Base-by-base conservation (phyloP, 2,329 filamentous ascomycete species). In the Diplodia intermedia region DNA sequence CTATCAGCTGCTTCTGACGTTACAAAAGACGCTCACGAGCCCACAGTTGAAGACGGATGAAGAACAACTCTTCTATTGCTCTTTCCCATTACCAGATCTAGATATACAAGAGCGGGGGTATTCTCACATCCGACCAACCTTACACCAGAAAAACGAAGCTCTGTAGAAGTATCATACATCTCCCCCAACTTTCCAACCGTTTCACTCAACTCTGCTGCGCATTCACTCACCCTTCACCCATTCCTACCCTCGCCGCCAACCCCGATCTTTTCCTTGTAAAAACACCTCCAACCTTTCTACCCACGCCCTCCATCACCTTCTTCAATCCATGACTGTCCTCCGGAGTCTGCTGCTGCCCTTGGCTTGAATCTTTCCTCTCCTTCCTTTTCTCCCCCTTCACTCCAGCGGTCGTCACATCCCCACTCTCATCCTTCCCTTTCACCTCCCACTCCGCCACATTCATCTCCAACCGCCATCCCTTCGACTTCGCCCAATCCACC, bases 21-120 rank as follows among this genome's bases (percentile, higher is more conserved):
- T 38, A 12, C 36, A 12, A 11, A 11, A 38, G 18, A 7, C 26
- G 50, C 43, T 18, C 23, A 31, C 26, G 31, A 38, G 9, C 36
- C 11, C 36, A 11, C 11, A 38, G 36, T 14, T 53, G 50, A 53
- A 53, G 23, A 53, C 50, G 6, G 31, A 20, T 20, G 18, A 4
- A 47, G n/a, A 47, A 6, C 6, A 9, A 3, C 43, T 11, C 36
- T 38, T 38, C 36, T 4, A 38, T 38, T 38, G 9, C 36, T 12
- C 11, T 47, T 47, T 29, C 6, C 20, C 50, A 53, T 53, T 23
- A 15, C 23, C 20, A 52, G 23, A 52, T 14, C 2, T 20, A n/a
- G 12, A 36, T n/a, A 36, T 12, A 36, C 53, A 36, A 55, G 53
- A 55, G 53, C 18, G 53, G 53, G 53, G 53, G 53, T 55, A 55